phyloP scores from a whole-genome alignment of 2,329 filamentous ascomycete species.

The Claviceps monticola region DNA sequence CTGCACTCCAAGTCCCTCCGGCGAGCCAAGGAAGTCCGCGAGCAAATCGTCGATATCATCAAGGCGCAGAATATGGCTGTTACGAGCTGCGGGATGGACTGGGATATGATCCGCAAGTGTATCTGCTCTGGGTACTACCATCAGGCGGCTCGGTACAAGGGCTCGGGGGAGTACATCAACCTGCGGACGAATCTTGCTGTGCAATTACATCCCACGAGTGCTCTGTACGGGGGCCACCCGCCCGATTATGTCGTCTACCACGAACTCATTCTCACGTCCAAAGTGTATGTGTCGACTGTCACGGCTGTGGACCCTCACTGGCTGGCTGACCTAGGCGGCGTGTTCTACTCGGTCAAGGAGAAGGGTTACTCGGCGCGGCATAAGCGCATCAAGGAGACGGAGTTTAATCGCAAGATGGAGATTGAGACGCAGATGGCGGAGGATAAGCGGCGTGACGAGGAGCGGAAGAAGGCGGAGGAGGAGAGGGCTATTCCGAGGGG shows the following conservation, averaged over 20 bases:
- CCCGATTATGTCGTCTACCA: slow-evolving; percentile 98
- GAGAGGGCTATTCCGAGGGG: slow-evolving; percentile 20
- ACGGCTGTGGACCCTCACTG: slow-evolving; percentile 93
- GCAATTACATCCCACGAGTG: slow-evolving; percentile 85
- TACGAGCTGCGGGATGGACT: slow-evolving; percentile 84
- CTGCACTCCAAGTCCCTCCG: slow-evolving; percentile 88
- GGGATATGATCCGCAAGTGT: slow-evolving; percentile 89
- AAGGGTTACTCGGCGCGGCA: slow-evolving; percentile 87
- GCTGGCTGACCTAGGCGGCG: slow-evolving; percentile 89
- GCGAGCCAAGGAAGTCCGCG: slow-evolving; percentile 82
- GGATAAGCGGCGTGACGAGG: slow-evolving; percentile 58
- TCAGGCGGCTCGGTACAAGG: slow-evolving; percentile 90
- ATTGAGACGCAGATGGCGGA: slow-evolving; percentile 86
- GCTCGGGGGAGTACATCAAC: slow-evolving; percentile 95
- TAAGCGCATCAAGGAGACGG: slow-evolving; percentile 74
- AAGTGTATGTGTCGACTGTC: slow-evolving; percentile 96
- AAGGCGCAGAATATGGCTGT: slow-evolving; percentile 82
- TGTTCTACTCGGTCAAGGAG: slow-evolving; percentile 95
- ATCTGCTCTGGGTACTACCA: slow-evolving; percentile 98
- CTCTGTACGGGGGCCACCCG: slow-evolving; percentile 86
- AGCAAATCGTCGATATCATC: slow-evolving; percentile 91
- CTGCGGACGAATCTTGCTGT: slow-evolving; percentile 87
- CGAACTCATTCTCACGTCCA: slow-evolving; percentile 89
- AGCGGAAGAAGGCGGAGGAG: slow-evolving; percentile 36
- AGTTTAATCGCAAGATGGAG: slow-evolving; percentile 87